phyloP scores from a whole-genome alignment of 2,329 filamentous ascomycete genomes.

The Fusarium subglutinans region DNA sequence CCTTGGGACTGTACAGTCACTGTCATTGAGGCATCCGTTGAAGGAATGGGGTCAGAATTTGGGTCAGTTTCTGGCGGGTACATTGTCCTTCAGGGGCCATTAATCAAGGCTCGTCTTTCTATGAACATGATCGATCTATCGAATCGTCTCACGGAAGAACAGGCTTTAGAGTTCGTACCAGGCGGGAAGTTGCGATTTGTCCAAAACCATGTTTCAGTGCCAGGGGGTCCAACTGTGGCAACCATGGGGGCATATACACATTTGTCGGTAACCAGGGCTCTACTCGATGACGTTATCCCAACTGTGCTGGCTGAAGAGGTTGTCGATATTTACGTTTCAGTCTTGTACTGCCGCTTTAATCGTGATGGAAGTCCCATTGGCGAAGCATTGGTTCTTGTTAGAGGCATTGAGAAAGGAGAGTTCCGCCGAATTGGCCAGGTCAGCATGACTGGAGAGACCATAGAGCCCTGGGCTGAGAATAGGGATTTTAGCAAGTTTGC shows the following conservation, averaged over 20 bases:
- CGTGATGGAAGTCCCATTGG: not conserved
- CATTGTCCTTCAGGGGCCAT: conserved; percentile 19
- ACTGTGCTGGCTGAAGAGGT: not conserved
- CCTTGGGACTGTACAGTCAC: conserved; percentile 6
- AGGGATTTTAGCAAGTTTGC: conserved; percentile 22
- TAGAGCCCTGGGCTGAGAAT: not conserved
- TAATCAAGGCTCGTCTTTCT: conserved; percentile 24
- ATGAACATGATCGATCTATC: conserved; percentile 19
- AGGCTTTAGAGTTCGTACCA: conserved; percentile 29
- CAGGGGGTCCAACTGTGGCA: not conserved
- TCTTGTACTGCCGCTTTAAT: conserved; percentile 9
- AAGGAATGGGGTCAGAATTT: conserved; percentile 12
- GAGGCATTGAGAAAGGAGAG: conserved; percentile 17
- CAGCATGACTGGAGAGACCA: not conserved
- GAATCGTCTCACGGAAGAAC: conserved; percentile 10
- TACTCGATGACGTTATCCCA: conserved; percentile 8
- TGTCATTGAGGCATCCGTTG: conserved; percentile 14
- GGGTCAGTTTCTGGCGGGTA: conserved; percentile 10
- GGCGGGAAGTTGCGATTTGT: conserved; percentile 24
- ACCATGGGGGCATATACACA: not conserved
- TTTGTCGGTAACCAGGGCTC: not conserved
- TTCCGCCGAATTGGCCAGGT: conserved; percentile 26
- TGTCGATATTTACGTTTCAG: conserved; percentile 14
- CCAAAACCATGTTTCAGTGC: not conserved
- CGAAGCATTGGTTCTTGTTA: conserved; percentile 16